A percentile compares a stretch with the other conserved stretches of the same genome.
phyloP scores from a whole-genome alignment of 331 rosid genomes.

The Stylosanthes scabra region DNA sequence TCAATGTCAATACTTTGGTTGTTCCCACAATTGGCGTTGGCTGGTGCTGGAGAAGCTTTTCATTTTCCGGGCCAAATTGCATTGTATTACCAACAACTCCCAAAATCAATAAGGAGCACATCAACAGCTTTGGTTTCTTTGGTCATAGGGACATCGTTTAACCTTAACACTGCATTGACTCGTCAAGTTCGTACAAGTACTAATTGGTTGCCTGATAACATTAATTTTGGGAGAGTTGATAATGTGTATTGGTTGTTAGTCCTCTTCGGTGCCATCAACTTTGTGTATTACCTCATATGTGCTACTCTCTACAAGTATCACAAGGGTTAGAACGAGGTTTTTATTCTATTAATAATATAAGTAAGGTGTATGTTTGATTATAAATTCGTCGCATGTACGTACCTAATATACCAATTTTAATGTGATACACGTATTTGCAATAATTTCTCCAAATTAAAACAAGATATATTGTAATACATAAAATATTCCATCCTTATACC shows the following conservation, averaged over 20 bases:
- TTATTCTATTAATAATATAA: too few species aligned
- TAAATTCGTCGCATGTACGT: too few species aligned
- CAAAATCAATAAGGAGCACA: conserved; percentile 51
- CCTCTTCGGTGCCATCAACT: conserved; percentile 48
- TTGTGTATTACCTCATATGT: conserved; percentile 41
- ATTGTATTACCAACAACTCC: conserved; percentile 73
- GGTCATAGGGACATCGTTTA: conserved; percentile 48
- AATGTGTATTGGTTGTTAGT: conserved; percentile 63
- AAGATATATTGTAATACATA: too few species aligned
- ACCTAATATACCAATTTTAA: too few species aligned
- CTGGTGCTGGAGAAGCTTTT: conserved; percentile 72
- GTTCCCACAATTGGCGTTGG: conserved; percentile 58
- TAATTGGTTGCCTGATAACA: conserved; percentile 62
- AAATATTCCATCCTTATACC: too few species aligned
- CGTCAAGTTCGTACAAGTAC: conserved; percentile 50
- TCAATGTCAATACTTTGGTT: conserved; percentile 62
- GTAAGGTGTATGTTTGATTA: too few species aligned
- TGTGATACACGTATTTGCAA: too few species aligned
- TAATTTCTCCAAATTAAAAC: too few species aligned
- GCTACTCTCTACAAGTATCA: conserved; percentile 38
- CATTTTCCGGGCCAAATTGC: conserved; percentile 71
- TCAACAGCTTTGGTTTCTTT: conserved; percentile 61
- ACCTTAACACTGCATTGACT: conserved; percentile 45
- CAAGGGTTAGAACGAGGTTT: background rate
- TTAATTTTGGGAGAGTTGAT: conserved; percentile 57